Conservation (phyloP, 495 filamentous ascomycete genomes). For the Astrocystis sublimbata region DNA sequence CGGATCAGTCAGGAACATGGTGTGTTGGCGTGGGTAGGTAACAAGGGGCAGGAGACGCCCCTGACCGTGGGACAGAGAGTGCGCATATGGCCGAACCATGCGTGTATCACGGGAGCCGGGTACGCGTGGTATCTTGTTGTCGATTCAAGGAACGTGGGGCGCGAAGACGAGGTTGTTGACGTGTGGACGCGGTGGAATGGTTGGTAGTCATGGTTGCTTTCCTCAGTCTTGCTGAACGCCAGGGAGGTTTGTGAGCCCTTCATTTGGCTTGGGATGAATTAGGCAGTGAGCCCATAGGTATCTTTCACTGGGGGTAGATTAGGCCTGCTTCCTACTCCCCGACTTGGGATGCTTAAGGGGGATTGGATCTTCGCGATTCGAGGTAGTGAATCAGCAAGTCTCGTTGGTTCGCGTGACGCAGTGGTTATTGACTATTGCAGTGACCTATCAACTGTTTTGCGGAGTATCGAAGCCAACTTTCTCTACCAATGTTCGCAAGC, state of each 20-base stretch:
- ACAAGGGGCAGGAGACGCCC: conserved; percentile 52
- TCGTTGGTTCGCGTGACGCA: neutral
- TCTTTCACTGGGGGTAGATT: too few species aligned
- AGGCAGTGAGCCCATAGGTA: too few species aligned
- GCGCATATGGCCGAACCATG: conserved; percentile 81
- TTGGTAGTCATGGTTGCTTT: conserved; percentile 43
- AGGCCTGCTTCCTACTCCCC: neutral
- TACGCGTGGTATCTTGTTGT: conserved; percentile 78
- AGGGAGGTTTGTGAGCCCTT: neutral
- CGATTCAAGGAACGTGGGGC: conserved; percentile 56
- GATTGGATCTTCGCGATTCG: neutral
- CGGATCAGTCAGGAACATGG: conserved; percentile 69
- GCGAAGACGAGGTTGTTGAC: conserved; percentile 63
- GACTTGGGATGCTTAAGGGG: too few species aligned
- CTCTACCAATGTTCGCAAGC: neutral
- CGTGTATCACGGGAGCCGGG: conserved; percentile 73
- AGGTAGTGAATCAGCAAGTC: neutral
- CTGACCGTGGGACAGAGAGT: conserved; percentile 61
- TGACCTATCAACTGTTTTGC: neutral
- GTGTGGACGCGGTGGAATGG: conserved; percentile 67
- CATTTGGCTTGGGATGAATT: neutral
- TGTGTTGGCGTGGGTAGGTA: conserved; percentile 52
- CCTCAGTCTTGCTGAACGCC: neutral
- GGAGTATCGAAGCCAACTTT: neutral
- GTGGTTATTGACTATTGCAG: neutral